A percentile compares a stretch with the other conserved stretches of the same genome.
Evolutionary conservation across 169 alveolate genomes (phyloP).

Genomic region (Eimeria sp.): DNA sequence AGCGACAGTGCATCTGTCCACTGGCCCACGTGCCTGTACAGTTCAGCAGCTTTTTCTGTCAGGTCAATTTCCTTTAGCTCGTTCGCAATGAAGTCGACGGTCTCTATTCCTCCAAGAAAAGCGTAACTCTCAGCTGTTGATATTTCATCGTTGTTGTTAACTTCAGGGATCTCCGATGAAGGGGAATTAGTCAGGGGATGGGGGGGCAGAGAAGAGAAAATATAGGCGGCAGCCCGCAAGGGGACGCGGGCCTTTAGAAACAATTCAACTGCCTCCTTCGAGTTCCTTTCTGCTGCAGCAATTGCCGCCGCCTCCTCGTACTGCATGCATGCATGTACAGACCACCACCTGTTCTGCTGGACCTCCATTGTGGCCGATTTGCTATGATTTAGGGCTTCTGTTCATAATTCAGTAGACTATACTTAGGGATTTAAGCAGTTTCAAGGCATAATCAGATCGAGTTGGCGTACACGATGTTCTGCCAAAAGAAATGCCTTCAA

Average conservation of each 20-base stretch:
- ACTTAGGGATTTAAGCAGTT: neutral
- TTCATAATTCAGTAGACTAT: too few relatives aligned
- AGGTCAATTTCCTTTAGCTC: neutral
- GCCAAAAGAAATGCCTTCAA: neutral
- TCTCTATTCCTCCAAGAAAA: neutral
- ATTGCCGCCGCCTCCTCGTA: slow-evolving; percentile 23
- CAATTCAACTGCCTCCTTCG: slow-evolving; percentile 24
- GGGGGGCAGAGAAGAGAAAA: neutral
- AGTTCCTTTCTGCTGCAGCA: neutral
- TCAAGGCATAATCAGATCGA: neutral
- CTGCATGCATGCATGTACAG: neutral
- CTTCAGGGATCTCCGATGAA: neutral
- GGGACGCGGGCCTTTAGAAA: slow-evolving; percentile 39
- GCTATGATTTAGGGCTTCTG: too few relatives aligned
- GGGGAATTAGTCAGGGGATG: neutral
- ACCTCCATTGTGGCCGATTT: too few relatives aligned
- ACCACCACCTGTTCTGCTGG: too few relatives aligned
- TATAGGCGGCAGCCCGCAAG: slow-evolving; percentile 1
- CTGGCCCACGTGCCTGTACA: slow-evolving; percentile 1
- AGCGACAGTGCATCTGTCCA: neutral
- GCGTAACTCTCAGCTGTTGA: neutral
- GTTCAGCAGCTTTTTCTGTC: slow-evolving; percentile 28
- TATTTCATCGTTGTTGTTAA: neutral
- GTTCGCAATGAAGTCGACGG: neutral
- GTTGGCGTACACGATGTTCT: slow-evolving; percentile 4